Percentiles rank a stretch among this genome's conserved stretches.
phyloP scores from a whole-genome alignment of 176 grass and related monocot species.

The Neostapfia colusana region DNA sequence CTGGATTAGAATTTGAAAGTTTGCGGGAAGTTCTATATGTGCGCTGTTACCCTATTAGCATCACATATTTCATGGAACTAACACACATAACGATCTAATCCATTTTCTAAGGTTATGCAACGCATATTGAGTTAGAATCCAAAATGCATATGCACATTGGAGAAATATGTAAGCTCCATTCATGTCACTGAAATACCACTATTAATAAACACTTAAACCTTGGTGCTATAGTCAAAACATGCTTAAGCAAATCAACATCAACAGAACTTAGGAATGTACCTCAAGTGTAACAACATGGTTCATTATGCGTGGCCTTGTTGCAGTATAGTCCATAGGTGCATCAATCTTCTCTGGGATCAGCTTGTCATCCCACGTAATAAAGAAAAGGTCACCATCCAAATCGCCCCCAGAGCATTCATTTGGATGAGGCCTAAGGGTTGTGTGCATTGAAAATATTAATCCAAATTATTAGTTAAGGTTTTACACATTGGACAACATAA shows the following conservation, averaged over 20 bases:
- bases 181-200: slow-evolving; percentile 10
- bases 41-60: neutral
- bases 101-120: neutral
- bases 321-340: slow-evolving; percentile 93
- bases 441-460: slow-evolving; percentile 24
- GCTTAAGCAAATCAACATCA: slow-evolving; percentile 7
- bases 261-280: slow-evolving; percentile 43
- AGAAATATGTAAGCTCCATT: slow-evolving; percentile 18
- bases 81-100: neutral
- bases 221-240: slow-evolving; percentile 13
- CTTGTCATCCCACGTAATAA: slow-evolving; percentile 84
- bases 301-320: slow-evolving; percentile 60
- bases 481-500: slow-evolving; percentile 7
- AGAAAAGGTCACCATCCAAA: slow-evolving; percentile 94
- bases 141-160: neutral
- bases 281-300: slow-evolving; percentile 94
- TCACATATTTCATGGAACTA: slow-evolving; percentile 12
- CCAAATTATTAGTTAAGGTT: neutral
- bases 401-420: slow-evolving; percentile 96
- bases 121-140: neutral
- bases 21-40: slow-evolving; percentile 1
- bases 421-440: slow-evolving; percentile 76
- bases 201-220: neutral
- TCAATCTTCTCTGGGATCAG: slow-evolving; percentile 78
- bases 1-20: neutral